Conservation (phyloP, 345 rosid species). For the Pistacia integerrima region DNA sequence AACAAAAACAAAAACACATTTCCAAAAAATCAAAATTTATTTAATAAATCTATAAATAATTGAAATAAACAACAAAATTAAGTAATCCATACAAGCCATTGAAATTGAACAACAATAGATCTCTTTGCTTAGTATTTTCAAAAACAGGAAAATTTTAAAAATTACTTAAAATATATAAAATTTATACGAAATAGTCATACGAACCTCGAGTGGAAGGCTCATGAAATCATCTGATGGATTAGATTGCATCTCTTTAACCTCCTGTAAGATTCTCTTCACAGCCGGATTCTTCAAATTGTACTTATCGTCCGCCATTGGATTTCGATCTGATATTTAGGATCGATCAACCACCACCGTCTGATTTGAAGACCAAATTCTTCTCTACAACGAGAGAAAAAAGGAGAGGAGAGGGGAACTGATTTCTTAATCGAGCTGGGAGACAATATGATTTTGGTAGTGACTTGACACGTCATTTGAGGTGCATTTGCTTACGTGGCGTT, state of each 20-base stretch:
- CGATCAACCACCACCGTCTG: conserved; percentile 15
- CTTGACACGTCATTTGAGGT: conserved; percentile 26
- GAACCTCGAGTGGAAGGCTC: conserved; percentile 98
- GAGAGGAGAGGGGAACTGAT: not conserved
- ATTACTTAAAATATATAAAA: not conserved
- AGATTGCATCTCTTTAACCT: conserved; percentile 98
- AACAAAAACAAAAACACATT: too few relatives aligned
- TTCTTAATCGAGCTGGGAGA: conserved; percentile 5
- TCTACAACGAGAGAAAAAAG: not conserved
- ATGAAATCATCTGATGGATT: conserved; percentile 96
- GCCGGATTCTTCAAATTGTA: conserved; percentile 91
- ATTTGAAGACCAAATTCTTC: not conserved
- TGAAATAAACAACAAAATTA: not conserved
- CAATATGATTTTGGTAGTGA: not conserved
- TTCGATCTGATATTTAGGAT: conserved; percentile 14
- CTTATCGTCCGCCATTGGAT: conserved; percentile 78
- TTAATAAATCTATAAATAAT: not conserved
- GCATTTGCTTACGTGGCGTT: conserved; percentile 27
- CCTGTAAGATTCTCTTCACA: conserved; percentile 96
- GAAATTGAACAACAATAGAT: conserved; percentile 1
- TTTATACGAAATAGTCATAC: not conserved
- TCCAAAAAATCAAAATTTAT: not conserved
- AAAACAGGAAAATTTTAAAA: not conserved
- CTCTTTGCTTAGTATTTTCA: not conserved
- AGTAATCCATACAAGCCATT: not conserved